Evolutionary conservation across 2,329 filamentous ascomycete genomes (phyloP), one percentile per base, ranked within the genome.

Genomic region (Albophoma yamanashiensis): DNA sequence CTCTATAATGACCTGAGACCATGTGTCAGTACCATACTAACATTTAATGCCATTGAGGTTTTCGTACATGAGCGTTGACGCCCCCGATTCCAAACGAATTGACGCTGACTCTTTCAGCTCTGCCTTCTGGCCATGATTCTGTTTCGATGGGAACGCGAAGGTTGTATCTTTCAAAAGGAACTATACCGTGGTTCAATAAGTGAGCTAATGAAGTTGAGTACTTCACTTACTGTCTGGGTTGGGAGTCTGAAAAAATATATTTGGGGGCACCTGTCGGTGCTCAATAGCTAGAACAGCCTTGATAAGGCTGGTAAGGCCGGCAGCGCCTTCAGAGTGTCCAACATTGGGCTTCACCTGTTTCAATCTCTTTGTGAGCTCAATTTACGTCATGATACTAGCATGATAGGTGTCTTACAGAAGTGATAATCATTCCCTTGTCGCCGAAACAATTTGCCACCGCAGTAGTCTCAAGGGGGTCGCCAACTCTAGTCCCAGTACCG

Each of bases 71-170:
- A 2, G 71, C 74, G 61, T 78, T 79, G 15, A 75, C 73, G 47
- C 71, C 75, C n/a, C 74, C 76, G 27, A 74, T 76, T 1, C 76
- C 76, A 55, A 79, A 79, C 57, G 70, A 71, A 64, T 78, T 78
- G 56, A 79, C 69, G 61, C 76, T 79, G 58, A 78, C 75, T 20
- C 78, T 73, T 1, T 75, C 70, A 6, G 72, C 65, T 9, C 75
- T 72, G 1, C 64, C 55, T 2, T 65, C 47, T 0, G 75, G 75
- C 75, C 75, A 78, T 1, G 67, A 60, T 0, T 65, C 72, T 15
- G 73, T 66, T 14, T 70, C 63, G 0, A 64, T 64, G 0, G 75
- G 72, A 11, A 74, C 68, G 3, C 20, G 27, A 20, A 52, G 47
- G 11, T n/a, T 20, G 17, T 7, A 34, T 52, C 8, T 22, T 17